Base-by-base conservation (phyloP, 2,329 filamentous ascomycete species). In the Colletotrichum cuscutae region DNA sequence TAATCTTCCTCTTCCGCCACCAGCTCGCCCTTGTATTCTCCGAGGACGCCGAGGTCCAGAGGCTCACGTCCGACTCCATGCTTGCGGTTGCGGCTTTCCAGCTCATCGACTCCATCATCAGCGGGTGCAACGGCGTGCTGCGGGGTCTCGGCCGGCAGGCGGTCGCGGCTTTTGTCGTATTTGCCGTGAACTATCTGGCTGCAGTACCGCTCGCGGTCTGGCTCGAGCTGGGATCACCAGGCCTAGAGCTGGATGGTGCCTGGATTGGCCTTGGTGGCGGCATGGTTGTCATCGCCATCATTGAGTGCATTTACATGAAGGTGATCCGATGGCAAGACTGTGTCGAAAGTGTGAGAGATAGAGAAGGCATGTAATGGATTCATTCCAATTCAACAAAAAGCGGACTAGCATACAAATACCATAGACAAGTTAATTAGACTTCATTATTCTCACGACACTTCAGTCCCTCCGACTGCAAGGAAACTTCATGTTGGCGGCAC, bases 131-230 rank as follows among this genome's bases (percentile, higher is more conserved):
- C 66, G 82, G 83, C 19, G 75, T 83, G 71, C 77, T 84, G 22
- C 80, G 83, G 0, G 83, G 83, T 15, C 79, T 84, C 5, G 83
- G 82, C 0, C 78, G 79, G n/a, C 83, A 84, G 66, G 78, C 77
- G 11, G 72, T 83, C 3, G 82, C 81, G 6, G 83, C 81, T 3
- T 82, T 78, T 74, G 77, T 83, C 4, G 81, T 82, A 0, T 79
- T 82, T 2, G 73, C 70, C 1, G 78, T 83, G 28, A 83, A 84
- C 65, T 84, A 84, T 72, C 71, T 80, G n/a, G 80, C 73, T 12
- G 81, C 82, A 1, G 81, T 84, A 6, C 83, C 83, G 0, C 42
- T 83, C 30, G 81, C 83, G 1, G 78, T 83, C 7, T 84, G 82
- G 82, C 76, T 83, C 12, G 82, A 82, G 69, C 66, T 84, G 3